Evolutionary conservation across 2,329 filamentous ascomycete species (phyloP).

Genomic region (Sclerotinia trifoliorum): DNA sequence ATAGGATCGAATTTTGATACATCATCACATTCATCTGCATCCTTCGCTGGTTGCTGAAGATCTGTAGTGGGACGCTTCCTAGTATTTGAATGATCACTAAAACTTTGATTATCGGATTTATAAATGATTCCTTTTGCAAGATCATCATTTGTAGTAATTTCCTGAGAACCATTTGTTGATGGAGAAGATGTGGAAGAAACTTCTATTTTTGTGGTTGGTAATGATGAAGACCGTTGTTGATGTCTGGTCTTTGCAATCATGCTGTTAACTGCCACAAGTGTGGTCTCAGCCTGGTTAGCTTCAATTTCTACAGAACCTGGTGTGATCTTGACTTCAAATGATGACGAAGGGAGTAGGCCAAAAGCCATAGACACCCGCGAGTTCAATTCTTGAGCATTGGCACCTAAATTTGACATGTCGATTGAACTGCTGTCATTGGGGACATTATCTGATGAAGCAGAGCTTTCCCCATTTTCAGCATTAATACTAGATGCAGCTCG

Average conservation of each 20-base stretch:
- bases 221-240: conserved; percentile 8
- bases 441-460: not conserved
- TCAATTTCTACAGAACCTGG: not conserved
- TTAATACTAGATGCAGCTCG: not conserved
- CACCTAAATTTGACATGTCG: conserved; percentile 28
- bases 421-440: conserved; percentile 23
- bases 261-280: not conserved
- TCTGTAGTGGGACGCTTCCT: not conserved
- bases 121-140: not conserved
- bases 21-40: not conserved
- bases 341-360: conserved; percentile 27
- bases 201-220: not conserved
- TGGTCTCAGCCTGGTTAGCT: not conserved
- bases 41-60: not conserved
- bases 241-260: not conserved
- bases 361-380: conserved; percentile 35
- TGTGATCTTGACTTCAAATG: conserved; percentile 26
- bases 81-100: no score
- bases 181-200: not conserved
- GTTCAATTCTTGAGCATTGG: conserved; percentile 32
- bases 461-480: not conserved
- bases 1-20: not conserved
- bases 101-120: not conserved
- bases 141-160: not conserved
- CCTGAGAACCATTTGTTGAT: not conserved